A percentile compares a stretch with the other conserved stretches of the same genome.
Evolutionary conservation across 306 rosid species (phyloP).

Genomic region (Vicia villosa): DNA sequence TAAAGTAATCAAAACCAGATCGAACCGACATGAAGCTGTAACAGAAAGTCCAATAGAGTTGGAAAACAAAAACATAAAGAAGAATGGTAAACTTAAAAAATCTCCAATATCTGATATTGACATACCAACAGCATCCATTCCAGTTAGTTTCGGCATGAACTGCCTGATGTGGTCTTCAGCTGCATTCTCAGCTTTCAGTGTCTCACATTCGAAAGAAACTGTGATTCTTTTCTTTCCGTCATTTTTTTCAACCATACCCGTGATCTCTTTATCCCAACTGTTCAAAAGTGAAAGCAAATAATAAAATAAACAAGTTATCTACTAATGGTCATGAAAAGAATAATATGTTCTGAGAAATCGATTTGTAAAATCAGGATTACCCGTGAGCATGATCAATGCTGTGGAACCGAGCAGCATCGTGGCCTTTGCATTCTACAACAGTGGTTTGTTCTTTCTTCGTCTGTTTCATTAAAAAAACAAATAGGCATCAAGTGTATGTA

Average conservation of each 20-base stretch:
- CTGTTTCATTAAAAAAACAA: slow-evolving; percentile 46
- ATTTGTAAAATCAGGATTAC: slow-evolving; percentile 39
- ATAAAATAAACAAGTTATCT: background rate
- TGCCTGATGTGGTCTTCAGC: slow-evolving; percentile 89
- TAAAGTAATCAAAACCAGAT: background rate
- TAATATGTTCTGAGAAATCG: slow-evolving; percentile 2
- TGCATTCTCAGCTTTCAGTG: slow-evolving; percentile 77
- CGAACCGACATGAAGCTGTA: background rate
- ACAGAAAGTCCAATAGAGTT: background rate
- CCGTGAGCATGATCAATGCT: slow-evolving; percentile 88
- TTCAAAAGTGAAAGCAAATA: slow-evolving; percentile 30
- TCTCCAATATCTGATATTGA: slow-evolving; percentile 25
- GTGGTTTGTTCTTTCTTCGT: slow-evolving; percentile 65
- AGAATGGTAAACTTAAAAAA: background rate
- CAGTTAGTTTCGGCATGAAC: slow-evolving; percentile 87
- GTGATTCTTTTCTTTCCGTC: slow-evolving; percentile 60
- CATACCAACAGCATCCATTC: slow-evolving; percentile 92
- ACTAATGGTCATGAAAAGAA: no score
- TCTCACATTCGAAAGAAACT: slow-evolving; percentile 62
- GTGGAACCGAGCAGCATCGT: slow-evolving; percentile 81
- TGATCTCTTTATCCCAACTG: slow-evolving; percentile 89
- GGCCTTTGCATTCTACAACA: slow-evolving; percentile 88
- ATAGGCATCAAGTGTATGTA: slow-evolving; percentile 26
- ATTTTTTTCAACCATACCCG: slow-evolving; percentile 67
- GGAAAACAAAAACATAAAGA: background rate